Conservation (phyloP, 140 eudicot species). For the Erigeron philadelphicus region DNA sequence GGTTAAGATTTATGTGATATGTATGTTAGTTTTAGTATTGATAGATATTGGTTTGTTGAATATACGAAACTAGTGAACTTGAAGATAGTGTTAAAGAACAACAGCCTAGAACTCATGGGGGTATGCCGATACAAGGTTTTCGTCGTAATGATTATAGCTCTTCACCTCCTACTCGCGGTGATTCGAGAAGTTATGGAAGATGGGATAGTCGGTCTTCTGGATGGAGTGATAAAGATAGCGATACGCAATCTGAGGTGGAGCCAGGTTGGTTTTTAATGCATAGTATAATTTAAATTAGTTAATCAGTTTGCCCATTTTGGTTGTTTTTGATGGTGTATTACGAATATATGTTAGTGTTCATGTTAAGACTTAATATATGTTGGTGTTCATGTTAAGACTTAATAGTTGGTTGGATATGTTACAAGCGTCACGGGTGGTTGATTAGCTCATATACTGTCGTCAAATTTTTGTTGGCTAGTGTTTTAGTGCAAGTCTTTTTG, state of each 20-base stretch:
- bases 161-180: slow-evolving; percentile 83
- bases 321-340: not conserved
- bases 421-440: not conserved
- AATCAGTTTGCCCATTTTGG: no score
- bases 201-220: slow-evolving; percentile 87
- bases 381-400: not conserved
- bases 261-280: slow-evolving; percentile 50
- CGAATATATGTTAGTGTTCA: not conserved
- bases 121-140: slow-evolving; percentile 55
- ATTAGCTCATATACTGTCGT: not conserved
- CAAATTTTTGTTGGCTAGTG: not conserved
- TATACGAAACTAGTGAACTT: slow-evolving; percentile 48
- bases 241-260: slow-evolving; percentile 66
- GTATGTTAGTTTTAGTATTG: slow-evolving; percentile 12
- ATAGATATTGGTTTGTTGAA: slow-evolving; percentile 17
- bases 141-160: slow-evolving; percentile 71
- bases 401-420: not conserved
- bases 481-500: not conserved
- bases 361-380: not conserved
- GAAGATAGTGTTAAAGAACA: slow-evolving; percentile 53
- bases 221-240: slow-evolving; percentile 69
- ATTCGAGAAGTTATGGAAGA: slow-evolving; percentile 56
- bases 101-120: slow-evolving; percentile 52
- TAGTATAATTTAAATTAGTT: not conserved
- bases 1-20: not conserved